Evolutionary conservation across 306 rosid genomes (phyloP), one percentile per base, ranked within the genome.

Genomic region (Sophora flavescens): DNA sequence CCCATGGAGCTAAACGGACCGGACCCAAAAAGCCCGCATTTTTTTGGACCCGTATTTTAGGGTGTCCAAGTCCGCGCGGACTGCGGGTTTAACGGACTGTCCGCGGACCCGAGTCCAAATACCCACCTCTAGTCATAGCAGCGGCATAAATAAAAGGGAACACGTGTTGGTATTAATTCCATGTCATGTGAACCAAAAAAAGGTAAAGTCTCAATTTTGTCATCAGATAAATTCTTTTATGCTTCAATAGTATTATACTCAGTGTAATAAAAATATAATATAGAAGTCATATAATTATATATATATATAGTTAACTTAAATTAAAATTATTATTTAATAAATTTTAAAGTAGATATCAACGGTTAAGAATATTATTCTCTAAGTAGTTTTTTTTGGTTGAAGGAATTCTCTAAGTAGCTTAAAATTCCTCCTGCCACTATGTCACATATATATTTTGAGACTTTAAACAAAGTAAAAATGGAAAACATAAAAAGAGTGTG

Each of bases 161-260:
- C 73, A 62, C 83, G 52, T 36, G 69, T 41, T n/a, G 41, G 13
- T 42, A 45, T 73, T 64, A 44, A 65, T 18, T 64, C 63, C 63
- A 57, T 14, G 65, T 67, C 77, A 60, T 8, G 61, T 75, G 61
- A 44, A 68, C 63, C 6, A 12, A 53, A 52, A 6, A 39, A 75
- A 52, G 2, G 52, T 65, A 30, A 56, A 28, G 39, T 41, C 53
- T 39, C 77, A 42, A 51, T 45, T 59, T 74, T 44, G 70, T 45
- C 60, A 15, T 1, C 8, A n/a, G 17, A 7, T 13, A 56, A 56
- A 59, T 30, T 30, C 41, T 5, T 6, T 28, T 12, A 11, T 30
- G 6, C 15, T 59, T 59, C 30, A 10, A 42, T 9, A 42, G 48
- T 42, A 39, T 39, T 7, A 39, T 39, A 42, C 48, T 42, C 13